Evolutionary conservation across 2,329 filamentous ascomycete genomes (phyloP).

Genomic region (Neonectria sp.): DNA sequence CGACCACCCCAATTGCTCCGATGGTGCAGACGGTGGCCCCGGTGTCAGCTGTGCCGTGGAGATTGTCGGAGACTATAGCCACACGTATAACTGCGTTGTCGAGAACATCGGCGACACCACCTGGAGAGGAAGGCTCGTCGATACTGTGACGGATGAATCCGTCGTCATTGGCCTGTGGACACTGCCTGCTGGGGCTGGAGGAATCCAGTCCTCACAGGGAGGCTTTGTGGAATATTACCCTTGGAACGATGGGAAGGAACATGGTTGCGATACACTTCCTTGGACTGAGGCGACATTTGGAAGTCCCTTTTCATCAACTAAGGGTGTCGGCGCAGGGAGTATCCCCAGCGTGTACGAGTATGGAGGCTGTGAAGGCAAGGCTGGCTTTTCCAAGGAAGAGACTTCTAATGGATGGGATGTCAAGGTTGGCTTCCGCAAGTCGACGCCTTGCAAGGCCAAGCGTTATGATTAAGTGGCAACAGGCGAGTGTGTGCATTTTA

Average conservation of each 20-base stretch:
- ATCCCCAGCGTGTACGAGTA: slow-evolving; percentile 38
- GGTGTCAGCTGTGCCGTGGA: slow-evolving; percentile 42
- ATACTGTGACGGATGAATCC: slow-evolving; percentile 25
- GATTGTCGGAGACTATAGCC: slow-evolving; percentile 33
- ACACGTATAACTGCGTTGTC: slow-evolving; percentile 40
- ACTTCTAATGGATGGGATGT: slow-evolving; percentile 22
- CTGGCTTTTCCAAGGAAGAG: slow-evolving; percentile 9
- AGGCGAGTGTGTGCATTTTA: too few species aligned
- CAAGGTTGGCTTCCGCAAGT: slow-evolving; percentile 29
- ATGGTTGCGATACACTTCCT: slow-evolving; percentile 35
- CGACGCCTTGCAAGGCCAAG: background rate
- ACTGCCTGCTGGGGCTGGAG: slow-evolving; percentile 33
- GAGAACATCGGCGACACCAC: slow-evolving; percentile 32
- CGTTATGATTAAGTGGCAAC: background rate
- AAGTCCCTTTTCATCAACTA: slow-evolving; percentile 31
- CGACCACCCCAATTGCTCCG: slow-evolving; percentile 37
- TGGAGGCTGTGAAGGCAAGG: slow-evolving; percentile 36
- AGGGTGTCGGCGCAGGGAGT: slow-evolving; percentile 26
- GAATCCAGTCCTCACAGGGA: slow-evolving; percentile 24
- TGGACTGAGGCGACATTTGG: slow-evolving; percentile 34
- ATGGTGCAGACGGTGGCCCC: slow-evolving; percentile 47
- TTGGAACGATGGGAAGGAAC: slow-evolving; percentile 34
- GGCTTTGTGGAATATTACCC: slow-evolving; percentile 46
- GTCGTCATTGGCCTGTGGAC: slow-evolving; percentile 40
- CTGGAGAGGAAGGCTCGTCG: slow-evolving; percentile 43